Evolutionary conservation across 202 grass and related monocot genomes (phyloP).

Genomic region (Panicum hallii): DNA sequence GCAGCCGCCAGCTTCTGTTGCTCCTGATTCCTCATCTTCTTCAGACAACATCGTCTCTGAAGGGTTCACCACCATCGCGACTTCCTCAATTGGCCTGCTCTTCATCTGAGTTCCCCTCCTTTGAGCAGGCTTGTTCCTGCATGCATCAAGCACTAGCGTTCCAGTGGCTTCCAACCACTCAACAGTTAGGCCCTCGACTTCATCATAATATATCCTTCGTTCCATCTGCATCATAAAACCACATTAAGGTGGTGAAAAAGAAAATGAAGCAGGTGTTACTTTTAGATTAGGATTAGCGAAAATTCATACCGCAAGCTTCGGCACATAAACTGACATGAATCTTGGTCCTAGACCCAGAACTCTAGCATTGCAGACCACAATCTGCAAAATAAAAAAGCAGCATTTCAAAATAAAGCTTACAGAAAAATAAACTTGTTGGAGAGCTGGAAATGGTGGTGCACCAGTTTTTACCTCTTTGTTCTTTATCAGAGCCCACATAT

Average conservation of each 20-base stretch:
- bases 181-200: slow-evolving; percentile 69
- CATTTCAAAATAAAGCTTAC: slow-evolving; percentile 33
- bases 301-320: slow-evolving; percentile 76
- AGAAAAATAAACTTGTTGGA: background rate
- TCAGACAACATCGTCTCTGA: slow-evolving; percentile 53
- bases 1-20: background rate
- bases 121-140: slow-evolving; percentile 56
- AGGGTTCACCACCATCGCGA: slow-evolving; percentile 72
- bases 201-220: slow-evolving; percentile 93
- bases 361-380: slow-evolving; percentile 71
- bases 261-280: background rate
- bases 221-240: slow-evolving; percentile 71
- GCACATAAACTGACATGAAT: slow-evolving; percentile 93
- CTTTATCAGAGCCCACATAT: slow-evolving; percentile 91
- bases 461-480: slow-evolving; percentile 69
- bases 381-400: slow-evolving; percentile 54
- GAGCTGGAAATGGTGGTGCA: slow-evolving; percentile 29
- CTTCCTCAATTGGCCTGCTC: slow-evolving; percentile 74
- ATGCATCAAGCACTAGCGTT: slow-evolving; percentile 81
- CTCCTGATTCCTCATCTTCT: slow-evolving; percentile 53
- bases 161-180: slow-evolving; percentile 90
- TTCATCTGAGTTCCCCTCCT: slow-evolving; percentile 60
- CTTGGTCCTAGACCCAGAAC: slow-evolving; percentile 91
- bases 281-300: slow-evolving; percentile 18
- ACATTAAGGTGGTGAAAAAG: slow-evolving; percentile 32